These are phyloP conservation scores for Zizania latifolia DNA, from an alignment of 176 grass and related monocot species.

Conservation along the genomic window DNA sequence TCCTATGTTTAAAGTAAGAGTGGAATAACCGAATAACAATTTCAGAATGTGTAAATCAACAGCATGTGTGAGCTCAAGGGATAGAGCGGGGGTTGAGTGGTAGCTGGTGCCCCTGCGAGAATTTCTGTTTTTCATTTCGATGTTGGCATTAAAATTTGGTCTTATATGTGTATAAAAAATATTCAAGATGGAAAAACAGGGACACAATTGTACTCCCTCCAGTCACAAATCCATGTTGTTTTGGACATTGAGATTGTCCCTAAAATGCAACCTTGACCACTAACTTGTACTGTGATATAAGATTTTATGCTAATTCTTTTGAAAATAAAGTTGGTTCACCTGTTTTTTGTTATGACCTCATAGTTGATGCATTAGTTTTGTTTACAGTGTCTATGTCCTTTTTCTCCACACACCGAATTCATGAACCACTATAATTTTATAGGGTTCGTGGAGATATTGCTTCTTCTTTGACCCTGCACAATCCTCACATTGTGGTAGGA, in stretches of 20 bases:
- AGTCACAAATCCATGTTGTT: not conserved
- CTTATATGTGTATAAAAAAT: not conserved
- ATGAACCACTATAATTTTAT: slow-evolving; percentile 3
- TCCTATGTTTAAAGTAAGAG: not conserved
- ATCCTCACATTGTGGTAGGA: slow-evolving; percentile 55
- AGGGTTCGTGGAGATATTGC: slow-evolving; percentile 83
- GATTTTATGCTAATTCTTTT: not conserved
- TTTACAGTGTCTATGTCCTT: slow-evolving; percentile 4
- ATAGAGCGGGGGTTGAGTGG: not conserved
- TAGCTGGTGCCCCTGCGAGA: not conserved
- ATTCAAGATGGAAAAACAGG: not conserved
- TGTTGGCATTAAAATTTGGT: not conserved
- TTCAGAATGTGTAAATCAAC: not conserved
- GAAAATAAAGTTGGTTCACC: not conserved
- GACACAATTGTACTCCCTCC: not conserved
- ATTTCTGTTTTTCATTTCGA: not conserved
- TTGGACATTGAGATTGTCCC: not conserved
- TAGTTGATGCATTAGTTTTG: not conserved
- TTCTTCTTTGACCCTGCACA: slow-evolving; percentile 56
- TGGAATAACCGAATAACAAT: no score
- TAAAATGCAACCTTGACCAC: not conserved
- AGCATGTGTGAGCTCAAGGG: not conserved
- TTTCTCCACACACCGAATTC: not conserved
- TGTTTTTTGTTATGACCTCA: not conserved
- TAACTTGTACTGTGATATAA: not conserved